Conservation (phyloP, 306 rosid species). For the Elaeagnus macrophylla region DNA sequence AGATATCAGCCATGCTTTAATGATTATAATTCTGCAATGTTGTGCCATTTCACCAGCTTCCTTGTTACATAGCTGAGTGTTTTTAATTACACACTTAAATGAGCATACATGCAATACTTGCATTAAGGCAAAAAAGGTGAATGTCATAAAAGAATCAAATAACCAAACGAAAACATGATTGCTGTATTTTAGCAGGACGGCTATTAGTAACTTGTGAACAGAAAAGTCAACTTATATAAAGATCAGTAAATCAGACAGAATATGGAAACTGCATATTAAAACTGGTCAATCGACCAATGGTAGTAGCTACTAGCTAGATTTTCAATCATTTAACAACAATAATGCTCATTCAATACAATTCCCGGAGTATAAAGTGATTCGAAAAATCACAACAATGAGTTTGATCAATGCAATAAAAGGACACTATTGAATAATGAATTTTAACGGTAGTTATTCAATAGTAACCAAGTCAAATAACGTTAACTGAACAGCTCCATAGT, state of each 20-base stretch:
- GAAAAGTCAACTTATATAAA: background rate
- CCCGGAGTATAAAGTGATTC: background rate
- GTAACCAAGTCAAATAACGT: too few relatives aligned
- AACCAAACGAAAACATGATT: background rate
- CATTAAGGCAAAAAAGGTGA: background rate
- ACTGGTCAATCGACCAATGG: background rate
- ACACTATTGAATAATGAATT: constrained; percentile 1
- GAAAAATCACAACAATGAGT: background rate
- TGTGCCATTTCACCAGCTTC: too few relatives aligned
- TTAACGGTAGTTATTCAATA: too few relatives aligned
- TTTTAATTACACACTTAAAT: background rate
- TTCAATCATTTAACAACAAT: background rate
- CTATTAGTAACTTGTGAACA: background rate
- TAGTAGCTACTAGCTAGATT: background rate
- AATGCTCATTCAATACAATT: background rate
- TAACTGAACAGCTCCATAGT: too few relatives aligned
- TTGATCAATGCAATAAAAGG: constrained; percentile 9
- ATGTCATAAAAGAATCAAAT: background rate
- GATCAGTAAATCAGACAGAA: background rate
- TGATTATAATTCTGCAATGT: too few relatives aligned
- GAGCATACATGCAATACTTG: background rate
- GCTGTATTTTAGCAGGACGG: background rate
- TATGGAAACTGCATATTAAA: background rate
- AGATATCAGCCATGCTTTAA: too few relatives aligned
- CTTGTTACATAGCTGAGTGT: too few relatives aligned